Evolutionary conservation across 495 filamentous ascomycete species (phyloP).

Genomic region (Saxispiralis lemnorum): DNA sequence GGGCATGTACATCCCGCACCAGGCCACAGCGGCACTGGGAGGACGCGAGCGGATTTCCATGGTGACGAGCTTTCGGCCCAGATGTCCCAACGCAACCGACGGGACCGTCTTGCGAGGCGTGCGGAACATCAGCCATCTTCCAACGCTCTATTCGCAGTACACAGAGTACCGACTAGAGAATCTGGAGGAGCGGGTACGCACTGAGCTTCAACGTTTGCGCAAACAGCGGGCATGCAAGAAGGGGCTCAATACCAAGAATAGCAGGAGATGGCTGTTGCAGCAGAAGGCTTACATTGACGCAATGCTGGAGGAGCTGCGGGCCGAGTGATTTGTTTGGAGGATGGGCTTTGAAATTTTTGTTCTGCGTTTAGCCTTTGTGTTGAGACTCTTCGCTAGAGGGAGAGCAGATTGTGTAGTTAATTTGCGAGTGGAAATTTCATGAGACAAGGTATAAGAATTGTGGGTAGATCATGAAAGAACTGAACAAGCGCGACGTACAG

Average conservation of each 20-base stretch:
- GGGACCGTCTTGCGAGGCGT: conserved; percentile 10
- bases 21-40: conserved; percentile 12
- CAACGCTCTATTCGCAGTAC: conserved; percentile 3
- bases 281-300: background rate
- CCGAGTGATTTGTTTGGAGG: background rate
- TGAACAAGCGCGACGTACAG: too few species aligned
- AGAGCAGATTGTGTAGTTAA: too few species aligned
- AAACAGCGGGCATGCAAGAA: background rate
- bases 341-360: too few species aligned
- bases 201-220: background rate
- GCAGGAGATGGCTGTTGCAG: background rate
- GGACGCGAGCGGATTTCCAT: conserved; percentile 15
- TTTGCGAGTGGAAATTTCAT: too few species aligned
- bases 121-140: conserved; percentile 8
- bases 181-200: conserved; percentile 2
- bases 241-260: background rate
- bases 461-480: too few species aligned
- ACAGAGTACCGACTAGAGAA: conserved; percentile 6
- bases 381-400: too few species aligned
- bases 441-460: too few species aligned
- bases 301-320: conserved; percentile 1
- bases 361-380: too few species aligned
- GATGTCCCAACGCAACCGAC: conserved; percentile 8
- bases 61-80: conserved; percentile 17
- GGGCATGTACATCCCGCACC: conserved; percentile 14